Percentiles rank a stretch among this genome's conserved stretches.
phyloP scores from a whole-genome alignment of 805 yeast species.

The Yamadazyma ubonensis region DNA sequence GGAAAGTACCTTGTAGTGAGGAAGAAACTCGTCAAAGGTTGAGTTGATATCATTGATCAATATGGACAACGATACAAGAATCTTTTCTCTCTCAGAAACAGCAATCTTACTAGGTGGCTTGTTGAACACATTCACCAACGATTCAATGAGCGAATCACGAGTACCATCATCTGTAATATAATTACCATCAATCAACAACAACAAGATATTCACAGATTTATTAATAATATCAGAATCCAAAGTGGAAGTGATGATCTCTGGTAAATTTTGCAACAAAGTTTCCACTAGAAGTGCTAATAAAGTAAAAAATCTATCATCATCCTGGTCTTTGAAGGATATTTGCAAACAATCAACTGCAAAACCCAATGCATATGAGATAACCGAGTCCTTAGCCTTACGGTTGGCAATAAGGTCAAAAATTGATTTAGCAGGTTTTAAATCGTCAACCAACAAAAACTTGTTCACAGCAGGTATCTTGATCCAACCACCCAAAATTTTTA shows the following conservation, averaged over 20 bases:
- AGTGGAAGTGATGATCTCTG: constrained; percentile 45
- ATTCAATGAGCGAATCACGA: constrained; percentile 50
- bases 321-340: constrained; percentile 33
- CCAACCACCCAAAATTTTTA: constrained; percentile 65
- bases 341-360: constrained; percentile 51
- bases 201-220: constrained; percentile 50
- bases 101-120: constrained; percentile 55
- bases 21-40: constrained; percentile 47
- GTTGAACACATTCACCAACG: constrained; percentile 61
- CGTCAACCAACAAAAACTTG: constrained; percentile 54
- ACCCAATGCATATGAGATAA: constrained; percentile 52
- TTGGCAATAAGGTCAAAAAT: constrained; percentile 55
- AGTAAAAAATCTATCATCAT: constrained; percentile 45
- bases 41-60: constrained; percentile 56
- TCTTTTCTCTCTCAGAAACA: constrained; percentile 50
- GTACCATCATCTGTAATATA: constrained; percentile 56
- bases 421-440: constrained; percentile 53
- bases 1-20: constrained; percentile 51
- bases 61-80: constrained; percentile 56
- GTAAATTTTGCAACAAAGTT: constrained; percentile 50
- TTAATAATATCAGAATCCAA: constrained; percentile 47
- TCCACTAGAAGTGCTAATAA: constrained; percentile 60
- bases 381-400: constrained; percentile 64
- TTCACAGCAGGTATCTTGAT: constrained; percentile 40
- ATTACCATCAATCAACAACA: constrained; percentile 54